Evolutionary conservation across 139 green algal species (phyloP), one percentile per base, ranked within the genome.

Genomic region (Auxenochlorella pyrenoidosa): DNA sequence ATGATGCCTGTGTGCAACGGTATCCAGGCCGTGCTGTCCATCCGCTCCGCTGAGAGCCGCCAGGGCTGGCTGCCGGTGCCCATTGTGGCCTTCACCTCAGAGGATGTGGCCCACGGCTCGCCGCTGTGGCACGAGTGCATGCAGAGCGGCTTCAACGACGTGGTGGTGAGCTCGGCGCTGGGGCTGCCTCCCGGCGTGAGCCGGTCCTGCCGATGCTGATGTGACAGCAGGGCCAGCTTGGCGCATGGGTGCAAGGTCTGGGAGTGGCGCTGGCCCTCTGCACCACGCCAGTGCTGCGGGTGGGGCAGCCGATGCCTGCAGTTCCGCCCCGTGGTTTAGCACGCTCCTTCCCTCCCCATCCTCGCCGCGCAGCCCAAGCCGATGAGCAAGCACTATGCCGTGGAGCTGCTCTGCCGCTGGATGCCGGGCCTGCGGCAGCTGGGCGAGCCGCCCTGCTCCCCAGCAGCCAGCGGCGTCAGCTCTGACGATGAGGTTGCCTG

Each of bases 1-100:
- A 79, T 87, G 70, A 87, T 87, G 82, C 82, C 82, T 0, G 82
- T 81, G n/a, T n/a, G 34, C 30, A 54, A 81, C 24, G 82, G 82
- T 3, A 81, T 77, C 21, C 24, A 60, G 13, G 70, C 82, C 5
- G 82, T 75, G 19, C 82, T 87, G 24, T 54, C 34, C 16, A 87
- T 87, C 24, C 82, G 82, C 41, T 63, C 43, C 30, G 79, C 51
- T 5, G 82, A 87, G 82, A 77, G 38, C 47, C 32, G 30, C 12
- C 66, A 34, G 22, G 66, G 70, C 10, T 87, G 82, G 82, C 34
- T 34, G n/a, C 43, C 44, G 5, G 70, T 80, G 6, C 68, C 82
- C 16, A 80, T 87, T 21, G 82, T 87, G 47, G 82, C 68, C 0
- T 87, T 38, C 72, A 87, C 82, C 0, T 71, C 43, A 3, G 82